Evolutionary conservation across 306 rosid species (phyloP).

Genomic region (Vigna nakashimae): DNA sequence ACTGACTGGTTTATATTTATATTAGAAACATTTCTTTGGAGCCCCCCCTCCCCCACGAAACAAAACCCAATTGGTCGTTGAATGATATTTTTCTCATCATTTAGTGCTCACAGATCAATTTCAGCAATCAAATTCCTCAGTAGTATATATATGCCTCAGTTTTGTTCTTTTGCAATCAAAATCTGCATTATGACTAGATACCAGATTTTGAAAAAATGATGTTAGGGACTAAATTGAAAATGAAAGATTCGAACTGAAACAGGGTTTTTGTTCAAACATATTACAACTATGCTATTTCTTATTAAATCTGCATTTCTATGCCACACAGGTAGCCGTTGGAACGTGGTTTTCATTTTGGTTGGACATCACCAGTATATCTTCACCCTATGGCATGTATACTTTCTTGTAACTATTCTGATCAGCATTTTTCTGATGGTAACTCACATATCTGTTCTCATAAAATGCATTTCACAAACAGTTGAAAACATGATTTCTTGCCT

Average conservation of each 20-base stretch:
- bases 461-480: slow-evolving; percentile 47
- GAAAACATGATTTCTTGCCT: slow-evolving; percentile 38
- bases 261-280: background rate
- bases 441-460: slow-evolving; percentile 71
- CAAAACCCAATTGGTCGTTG: background rate
- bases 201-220: slow-evolving; percentile 24
- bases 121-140: slow-evolving; percentile 22
- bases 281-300: slow-evolving; percentile 6
- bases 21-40: slow-evolving; percentile 26
- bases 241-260: background rate
- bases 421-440: slow-evolving; percentile 90
- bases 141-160: slow-evolving; percentile 1
- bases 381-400: slow-evolving; percentile 99
- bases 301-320: slow-evolving; percentile 37
- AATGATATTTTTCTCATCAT: background rate
- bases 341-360: slow-evolving; percentile 88
- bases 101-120: slow-evolving; percentile 7
- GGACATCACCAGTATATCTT: slow-evolving; percentile 69
- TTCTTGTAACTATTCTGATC: slow-evolving; percentile 84
- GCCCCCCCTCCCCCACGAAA: background rate
- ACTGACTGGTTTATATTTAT: slow-evolving; percentile 38
- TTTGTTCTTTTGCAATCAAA: slow-evolving; percentile 32
- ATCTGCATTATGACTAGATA: background rate
- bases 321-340: slow-evolving; percentile 84
- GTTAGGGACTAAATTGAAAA: slow-evolving; percentile 22